Evolutionary conservation across 2,329 filamentous ascomycete species (phyloP), one percentile per base, ranked within the genome.

Genomic region (Alternaria ethzedia): DNA sequence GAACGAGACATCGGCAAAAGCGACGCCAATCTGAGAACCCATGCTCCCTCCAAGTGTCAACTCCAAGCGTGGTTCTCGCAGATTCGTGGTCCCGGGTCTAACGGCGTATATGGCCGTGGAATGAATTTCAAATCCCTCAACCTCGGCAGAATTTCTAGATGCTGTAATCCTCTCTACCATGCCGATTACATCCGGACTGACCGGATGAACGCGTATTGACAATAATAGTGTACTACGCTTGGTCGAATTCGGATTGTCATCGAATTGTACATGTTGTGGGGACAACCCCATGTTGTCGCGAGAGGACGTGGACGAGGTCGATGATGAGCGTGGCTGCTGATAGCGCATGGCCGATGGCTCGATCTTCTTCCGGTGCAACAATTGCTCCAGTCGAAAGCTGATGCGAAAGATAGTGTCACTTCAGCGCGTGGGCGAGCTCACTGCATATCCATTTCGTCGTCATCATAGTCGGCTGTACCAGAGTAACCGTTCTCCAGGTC

Each of bases 391-490:
- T 23, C 9, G 56, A 45, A 28, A 45, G 20, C 32, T 25, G 15
- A 43, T 5, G 20, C 21, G 15, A 20, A n/a, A 25, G 10, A 17
- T 9, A 23, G 26, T 20, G 25, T 12, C 12, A 32, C 4, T 25
- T n/a, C 17, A 32, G 45, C 13, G 12, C 17, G 23, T 25, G 20
- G 20, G 12, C 20, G 20, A 11, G 12, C 41, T 75, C 66, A 77
- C 66, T 76, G 73, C 77, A 78, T 79, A 28, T 78, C 77, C 78
- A 80, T 80, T 50, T 79, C 76, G 46, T 79, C 75, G 54, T 91
- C 88, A 64, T 89, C 87, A 68, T 90, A 89, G 36, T 87, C 88
- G 65, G 84, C 86, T 28, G 85, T 87, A 25, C 79, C 78, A 5
- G 78, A 80, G 65, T 86, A 86, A 7, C 83, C 85, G 58, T 84